Base-by-base conservation (phyloP, 805 yeast species). In the Suhomyces faveliae region DNA sequence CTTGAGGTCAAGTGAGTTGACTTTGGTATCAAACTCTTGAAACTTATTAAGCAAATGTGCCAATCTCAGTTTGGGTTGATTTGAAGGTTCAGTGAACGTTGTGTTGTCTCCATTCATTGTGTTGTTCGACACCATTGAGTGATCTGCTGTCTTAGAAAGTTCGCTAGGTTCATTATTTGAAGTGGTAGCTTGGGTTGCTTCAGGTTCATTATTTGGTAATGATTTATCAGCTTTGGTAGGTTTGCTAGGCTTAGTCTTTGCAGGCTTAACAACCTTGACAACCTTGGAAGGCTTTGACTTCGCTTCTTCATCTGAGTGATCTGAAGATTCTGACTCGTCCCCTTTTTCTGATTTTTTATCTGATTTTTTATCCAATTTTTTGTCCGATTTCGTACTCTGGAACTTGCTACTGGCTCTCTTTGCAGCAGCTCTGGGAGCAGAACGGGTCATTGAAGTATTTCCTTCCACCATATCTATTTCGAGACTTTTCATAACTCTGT, bases 381-480 rank as follows among this genome's bases (percentile, higher is more conserved):
- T n/a, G n/a, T n/a, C n/a, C n/a, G n/a, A n/a, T n/a, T n/a, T n/a
- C n/a, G n/a, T n/a, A n/a, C n/a, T n/a, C n/a, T n/a, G 10, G 27
- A 24, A 24, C 10, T 24, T 46, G 13, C 35, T 38, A 9, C 45
- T 33, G 19, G 47, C 47, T 35, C 46, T 46, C 19, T 43, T 45
- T 11, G 53, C 53, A 3, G 58, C 52, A 10, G 51, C 43, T 29
- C 38, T 21, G 8, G 44, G 27, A n/a, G 13, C 38, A 6, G 44
- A 27, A 6, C 40, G 23, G 4, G 23, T 10, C 30, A 45, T 29
- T 15, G 20, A 29, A 35, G 53, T 51, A 24, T 46, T 45, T 9
- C 56, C 49, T 42, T 57, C 59, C 4, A 58, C 61, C 67, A 62
- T 62, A 40, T 56, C 59, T 15, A 62, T 62, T 21, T 48, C 53